A percentile compares a stretch with the other conserved stretches of the same genome.
phyloP scores from a whole-genome alignment of 2,329 filamentous ascomycete genomes.

The Sporothrix brasiliensis region DNA sequence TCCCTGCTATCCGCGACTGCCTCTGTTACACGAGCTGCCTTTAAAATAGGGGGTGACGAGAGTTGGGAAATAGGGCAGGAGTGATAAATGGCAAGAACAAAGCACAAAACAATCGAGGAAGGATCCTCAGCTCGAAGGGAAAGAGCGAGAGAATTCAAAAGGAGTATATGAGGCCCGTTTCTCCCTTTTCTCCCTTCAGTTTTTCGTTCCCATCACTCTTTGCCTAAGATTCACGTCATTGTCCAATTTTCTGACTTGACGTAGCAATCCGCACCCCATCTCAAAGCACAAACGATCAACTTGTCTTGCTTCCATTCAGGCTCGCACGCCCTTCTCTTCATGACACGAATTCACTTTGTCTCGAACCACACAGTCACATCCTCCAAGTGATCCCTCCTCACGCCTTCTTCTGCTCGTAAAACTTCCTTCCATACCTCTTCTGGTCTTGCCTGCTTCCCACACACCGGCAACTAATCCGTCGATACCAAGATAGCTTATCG shows the following conservation, averaged over 20 bases:
- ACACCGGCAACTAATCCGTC: not conserved
- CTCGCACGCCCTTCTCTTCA: not conserved
- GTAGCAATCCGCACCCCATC: not conserved
- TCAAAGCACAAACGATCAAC: not conserved
- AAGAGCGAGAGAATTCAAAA: not conserved
- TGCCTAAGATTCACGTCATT: not conserved
- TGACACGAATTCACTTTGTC: not conserved
- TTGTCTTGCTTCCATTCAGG: not conserved
- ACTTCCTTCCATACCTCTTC: not conserved
- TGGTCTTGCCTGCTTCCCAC: not conserved
- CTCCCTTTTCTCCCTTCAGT: not conserved
- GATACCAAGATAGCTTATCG: not conserved
- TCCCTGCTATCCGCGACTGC: not conserved
- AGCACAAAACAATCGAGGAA: not conserved
- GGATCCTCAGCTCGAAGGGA: not conserved
- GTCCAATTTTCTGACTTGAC: not conserved
- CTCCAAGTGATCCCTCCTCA: not conserved
- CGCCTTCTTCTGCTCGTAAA: not conserved
- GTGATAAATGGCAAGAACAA: not conserved
- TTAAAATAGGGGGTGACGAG: not conserved
- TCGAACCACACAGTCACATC: not conserved
- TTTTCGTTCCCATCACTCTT: not conserved
- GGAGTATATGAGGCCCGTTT: conserved; percentile 7
- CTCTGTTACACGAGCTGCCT: conserved; percentile 4
- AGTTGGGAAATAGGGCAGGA: not conserved